A percentile compares a stretch with the other conserved stretches of the same genome.
Conservation (phyloP, 345 rosid genomes). For the Clausena lansium region DNA sequence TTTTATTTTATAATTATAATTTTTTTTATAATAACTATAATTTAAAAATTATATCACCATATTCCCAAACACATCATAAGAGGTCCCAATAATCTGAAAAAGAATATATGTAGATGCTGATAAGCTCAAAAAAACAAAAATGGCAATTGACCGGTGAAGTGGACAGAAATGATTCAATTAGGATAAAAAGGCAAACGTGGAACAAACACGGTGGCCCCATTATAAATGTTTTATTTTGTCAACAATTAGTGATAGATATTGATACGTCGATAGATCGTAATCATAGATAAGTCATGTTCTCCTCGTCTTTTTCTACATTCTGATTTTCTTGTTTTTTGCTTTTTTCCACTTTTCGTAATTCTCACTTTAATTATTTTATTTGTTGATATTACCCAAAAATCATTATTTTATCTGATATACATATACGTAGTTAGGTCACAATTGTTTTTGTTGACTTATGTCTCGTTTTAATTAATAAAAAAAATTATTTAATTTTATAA, state of each 20-base stretch:
- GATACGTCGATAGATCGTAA: too few relatives aligned
- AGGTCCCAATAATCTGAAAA: background rate
- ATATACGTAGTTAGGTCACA: background rate
- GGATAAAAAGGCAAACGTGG: slow-evolving; percentile 3
- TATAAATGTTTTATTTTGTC: slow-evolving; percentile 13
- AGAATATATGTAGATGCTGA: background rate
- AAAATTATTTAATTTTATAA: too few relatives aligned
- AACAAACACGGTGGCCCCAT: slow-evolving; percentile 24
- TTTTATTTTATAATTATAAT: too few relatives aligned
- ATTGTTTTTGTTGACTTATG: too few relatives aligned
- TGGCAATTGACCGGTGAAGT: background rate
- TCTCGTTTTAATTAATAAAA: too few relatives aligned
- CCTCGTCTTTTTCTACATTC: slow-evolving; percentile 11
- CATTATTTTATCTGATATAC: background rate
- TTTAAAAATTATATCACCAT: too few relatives aligned
- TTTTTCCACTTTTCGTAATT: background rate
- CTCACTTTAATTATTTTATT: background rate
- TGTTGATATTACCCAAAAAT: background rate
- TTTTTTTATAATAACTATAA: too few relatives aligned
- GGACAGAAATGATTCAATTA: slow-evolving; percentile 16
- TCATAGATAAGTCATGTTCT: background rate
- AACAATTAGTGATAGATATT: too few relatives aligned
- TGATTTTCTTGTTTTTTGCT: background rate
- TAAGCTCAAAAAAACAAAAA: background rate
- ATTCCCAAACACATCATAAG: too few relatives aligned